Evolutionary conservation across 1,284 basidiomycete genomes (phyloP).

Genomic region (Heterobasidion occidentale): DNA sequence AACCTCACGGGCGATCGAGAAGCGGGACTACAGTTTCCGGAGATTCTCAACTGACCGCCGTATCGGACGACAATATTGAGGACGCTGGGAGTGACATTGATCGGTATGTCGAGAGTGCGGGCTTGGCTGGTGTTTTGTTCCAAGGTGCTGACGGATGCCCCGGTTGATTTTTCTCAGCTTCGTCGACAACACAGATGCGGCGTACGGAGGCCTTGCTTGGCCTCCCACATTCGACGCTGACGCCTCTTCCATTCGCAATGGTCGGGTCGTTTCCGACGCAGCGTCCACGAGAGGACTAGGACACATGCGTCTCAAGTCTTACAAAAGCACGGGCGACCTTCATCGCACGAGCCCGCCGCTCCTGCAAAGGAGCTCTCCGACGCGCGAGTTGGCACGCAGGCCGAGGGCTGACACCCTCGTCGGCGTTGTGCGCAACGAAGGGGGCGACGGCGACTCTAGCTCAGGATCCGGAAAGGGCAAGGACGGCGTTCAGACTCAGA

Average conservation of each 20-base stretch:
- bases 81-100: not conserved
- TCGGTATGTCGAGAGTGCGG: not conserved
- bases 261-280: not conserved
- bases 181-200: not conserved
- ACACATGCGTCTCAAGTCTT: conserved; percentile 8
- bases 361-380: not conserved
- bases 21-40: conserved; percentile 10
- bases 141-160: not conserved
- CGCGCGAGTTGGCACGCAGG: conserved; percentile 19
- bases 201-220: not conserved
- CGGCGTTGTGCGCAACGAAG: not conserved
- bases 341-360: not conserved
- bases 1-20: conserved; percentile 3
- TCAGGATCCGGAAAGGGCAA: not conserved
- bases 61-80: not conserved
- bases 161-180: not conserved
- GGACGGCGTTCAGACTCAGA: not conserved
- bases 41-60: conserved; percentile 7
- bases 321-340: conserved; percentile 14
- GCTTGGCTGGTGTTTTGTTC: not conserved
- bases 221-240: not conserved
- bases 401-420: conserved; percentile 8
- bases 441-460: not conserved
- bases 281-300: not conserved
- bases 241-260: too few relatives aligned